Percentiles rank a stretch among this genome's conserved stretches.
These are phyloP conservation scores for Termitomyces sp. DNA, from an alignment of 768 basidiomycete species.

Conservation along the genomic window DNA sequence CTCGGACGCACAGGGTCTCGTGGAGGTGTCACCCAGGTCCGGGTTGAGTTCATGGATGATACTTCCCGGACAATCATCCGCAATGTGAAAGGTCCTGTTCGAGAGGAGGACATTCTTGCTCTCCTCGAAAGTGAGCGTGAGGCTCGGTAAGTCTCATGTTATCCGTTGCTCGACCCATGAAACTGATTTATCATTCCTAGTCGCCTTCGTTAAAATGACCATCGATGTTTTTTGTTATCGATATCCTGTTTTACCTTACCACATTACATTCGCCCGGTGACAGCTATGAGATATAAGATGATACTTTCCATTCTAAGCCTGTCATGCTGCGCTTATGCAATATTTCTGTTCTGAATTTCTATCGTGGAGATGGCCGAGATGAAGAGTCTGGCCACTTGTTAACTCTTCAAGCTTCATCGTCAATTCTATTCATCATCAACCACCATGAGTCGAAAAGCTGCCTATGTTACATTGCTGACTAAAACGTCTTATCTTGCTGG, in stretches of 20 bases:
- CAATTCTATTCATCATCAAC: background rate
- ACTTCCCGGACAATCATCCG: conserved; percentile 94
- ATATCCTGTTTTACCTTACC: conserved; percentile 11
- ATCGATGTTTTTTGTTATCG: conserved; percentile 7
- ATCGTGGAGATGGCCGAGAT: conserved; percentile 16
- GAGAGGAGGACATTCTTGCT: conserved; percentile 94
- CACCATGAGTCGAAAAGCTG: conserved; percentile 38
- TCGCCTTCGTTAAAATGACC: conserved; percentile 32
- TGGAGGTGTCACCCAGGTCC: conserved; percentile 98
- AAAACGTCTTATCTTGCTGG: conserved; percentile 64
- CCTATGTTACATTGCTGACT: conserved; percentile 80
- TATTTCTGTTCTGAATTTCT: background rate
- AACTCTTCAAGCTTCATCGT: too few relatives aligned
- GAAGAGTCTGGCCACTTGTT: too few relatives aligned
- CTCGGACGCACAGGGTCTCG: conserved; percentile 98
- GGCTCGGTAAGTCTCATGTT: conserved; percentile 74
- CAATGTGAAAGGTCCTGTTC: conserved; percentile 97
- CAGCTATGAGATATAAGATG: conserved; percentile 2
- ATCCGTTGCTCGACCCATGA: background rate
- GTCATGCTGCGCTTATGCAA: background rate
- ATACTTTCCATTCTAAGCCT: background rate
- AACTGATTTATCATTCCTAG: conserved; percentile 16
- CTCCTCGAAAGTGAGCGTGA: conserved; percentile 98
- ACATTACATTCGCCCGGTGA: conserved; percentile 5
- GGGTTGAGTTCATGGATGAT: conserved; percentile 99